These are phyloP conservation scores for Chaetomiaceae sp. DNA, from an alignment of 2,329 filamentous ascomycete species.

Conservation along the genomic window DNA sequence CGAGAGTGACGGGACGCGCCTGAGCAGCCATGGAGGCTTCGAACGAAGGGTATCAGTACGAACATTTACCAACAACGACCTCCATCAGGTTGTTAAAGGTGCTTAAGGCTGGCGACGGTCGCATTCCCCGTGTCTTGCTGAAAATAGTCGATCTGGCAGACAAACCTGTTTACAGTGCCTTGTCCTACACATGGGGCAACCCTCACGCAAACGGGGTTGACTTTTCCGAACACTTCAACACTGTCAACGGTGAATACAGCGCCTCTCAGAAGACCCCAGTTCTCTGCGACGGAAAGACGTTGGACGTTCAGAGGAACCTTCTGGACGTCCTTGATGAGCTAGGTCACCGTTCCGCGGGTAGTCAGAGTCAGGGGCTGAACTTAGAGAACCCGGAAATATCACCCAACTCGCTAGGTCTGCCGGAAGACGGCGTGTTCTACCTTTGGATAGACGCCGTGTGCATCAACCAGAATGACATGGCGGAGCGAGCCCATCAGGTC, in stretches of 20 bases:
- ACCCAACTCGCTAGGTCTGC: neutral
- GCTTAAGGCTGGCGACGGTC: neutral
- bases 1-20: too few species aligned
- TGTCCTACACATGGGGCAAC: conserved; percentile 14
- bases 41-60: neutral
- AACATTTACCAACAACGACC: conserved; percentile 1
- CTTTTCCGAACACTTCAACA: conserved; percentile 10
- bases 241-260: conserved; percentile 5
- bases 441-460: conserved; percentile 16
- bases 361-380: too few species aligned
- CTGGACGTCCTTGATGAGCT: conserved; percentile 7
- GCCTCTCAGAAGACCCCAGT: neutral
- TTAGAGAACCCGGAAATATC: too few species aligned
- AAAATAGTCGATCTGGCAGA: conserved; percentile 5
- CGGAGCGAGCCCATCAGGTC: conserved; percentile 12
- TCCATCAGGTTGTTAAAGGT: conserved; percentile 7
- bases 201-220: conserved; percentile 14
- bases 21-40: neutral
- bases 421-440: neutral
- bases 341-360: neutral
- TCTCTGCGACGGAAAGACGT: conserved; percentile 3
- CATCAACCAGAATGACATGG: conserved; percentile 9
- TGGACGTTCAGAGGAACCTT: conserved; percentile 7
- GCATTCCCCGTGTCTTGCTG: neutral
- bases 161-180: conserved; percentile 7